A percentile compares a stretch with the other conserved stretches of the same genome.
These are phyloP conservation scores for Fusarium irregulare DNA, from an alignment of 2,329 filamentous ascomycete species.

Conservation along the genomic window DNA sequence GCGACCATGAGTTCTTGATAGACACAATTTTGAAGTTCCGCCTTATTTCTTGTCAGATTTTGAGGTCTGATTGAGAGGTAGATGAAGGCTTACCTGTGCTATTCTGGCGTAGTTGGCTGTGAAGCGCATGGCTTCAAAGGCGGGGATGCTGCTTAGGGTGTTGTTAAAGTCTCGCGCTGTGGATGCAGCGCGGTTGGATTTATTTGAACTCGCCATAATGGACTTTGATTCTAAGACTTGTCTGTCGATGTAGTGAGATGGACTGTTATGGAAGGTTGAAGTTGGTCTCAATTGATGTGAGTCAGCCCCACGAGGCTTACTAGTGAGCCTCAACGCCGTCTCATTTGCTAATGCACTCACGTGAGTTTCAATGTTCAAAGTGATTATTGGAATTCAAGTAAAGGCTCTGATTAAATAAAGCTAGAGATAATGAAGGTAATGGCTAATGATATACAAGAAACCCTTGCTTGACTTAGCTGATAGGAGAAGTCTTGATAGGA, in stretches of 20 bases:
- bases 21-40: background rate
- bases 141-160: background rate
- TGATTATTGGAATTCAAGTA: background rate
- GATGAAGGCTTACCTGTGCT: background rate
- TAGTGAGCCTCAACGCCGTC: background rate
- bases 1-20: constrained; percentile 6
- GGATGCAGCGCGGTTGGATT: background rate
- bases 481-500: constrained; percentile 2
- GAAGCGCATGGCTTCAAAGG: constrained; percentile 17
- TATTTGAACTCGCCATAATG: background rate
- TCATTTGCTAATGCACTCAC: background rate
- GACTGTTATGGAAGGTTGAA: background rate
- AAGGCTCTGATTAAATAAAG: background rate
- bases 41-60: background rate
- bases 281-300: background rate
- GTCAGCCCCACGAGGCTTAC: constrained; percentile 16
- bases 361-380: background rate
- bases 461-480: background rate
- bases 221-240: background rate
- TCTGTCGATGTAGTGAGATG: too few species aligned
- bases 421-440: background rate
- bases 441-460: background rate
- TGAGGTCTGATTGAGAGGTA: accelerated
- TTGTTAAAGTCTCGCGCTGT: constrained; percentile 13
- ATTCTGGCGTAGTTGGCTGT: constrained; percentile 9